Percentiles rank a stretch among this genome's conserved stretches.
Evolutionary conservation across 2,329 filamentous ascomycete genomes (phyloP).

Genomic region (Apiospora saccharicola): DNA sequence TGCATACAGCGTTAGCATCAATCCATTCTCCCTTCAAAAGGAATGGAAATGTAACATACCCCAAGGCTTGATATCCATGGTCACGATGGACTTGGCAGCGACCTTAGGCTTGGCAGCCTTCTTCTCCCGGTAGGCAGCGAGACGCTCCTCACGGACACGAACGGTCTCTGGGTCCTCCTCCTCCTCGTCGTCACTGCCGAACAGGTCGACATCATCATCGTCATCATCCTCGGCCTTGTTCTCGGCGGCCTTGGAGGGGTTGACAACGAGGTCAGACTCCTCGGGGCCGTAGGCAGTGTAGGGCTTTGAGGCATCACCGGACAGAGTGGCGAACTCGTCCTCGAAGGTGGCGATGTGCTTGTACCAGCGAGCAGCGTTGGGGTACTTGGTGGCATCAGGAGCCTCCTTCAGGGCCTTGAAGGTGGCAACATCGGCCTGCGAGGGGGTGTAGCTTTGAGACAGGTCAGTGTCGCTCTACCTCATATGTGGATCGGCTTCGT

Average conservation of each 20-base stretch:
- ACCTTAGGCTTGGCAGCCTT: slow-evolving; percentile 93
- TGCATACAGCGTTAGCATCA: slow-evolving; percentile 40
- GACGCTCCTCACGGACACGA: slow-evolving; percentile 83
- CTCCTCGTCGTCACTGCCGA: slow-evolving; percentile 77
- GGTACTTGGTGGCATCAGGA: slow-evolving; percentile 87
- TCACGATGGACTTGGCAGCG: slow-evolving; percentile 95
- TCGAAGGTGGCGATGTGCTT: slow-evolving; percentile 96
- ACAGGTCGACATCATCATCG: slow-evolving; percentile 84
- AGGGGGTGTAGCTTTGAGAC: slow-evolving; percentile 64
- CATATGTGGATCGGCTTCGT: not conserved
- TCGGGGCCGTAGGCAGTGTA: slow-evolving; percentile 94
- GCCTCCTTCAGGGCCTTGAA: slow-evolving; percentile 86
- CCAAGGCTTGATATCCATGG: slow-evolving; percentile 97
- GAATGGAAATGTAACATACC: slow-evolving; percentile 65
- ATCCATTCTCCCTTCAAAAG: not conserved
- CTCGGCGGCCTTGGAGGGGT: slow-evolving; percentile 83
- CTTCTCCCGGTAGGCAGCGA: slow-evolving; percentile 96
- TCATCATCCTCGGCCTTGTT: slow-evolving; percentile 70
- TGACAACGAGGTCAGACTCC: slow-evolving; percentile 75
- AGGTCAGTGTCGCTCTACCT: slow-evolving; percentile 22
- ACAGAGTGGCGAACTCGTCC: slow-evolving; percentile 88
- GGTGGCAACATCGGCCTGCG: slow-evolving; percentile 94
- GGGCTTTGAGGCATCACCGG: slow-evolving; percentile 88
- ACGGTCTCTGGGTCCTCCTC: slow-evolving; percentile 91
- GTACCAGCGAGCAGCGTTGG: slow-evolving; percentile 96